phyloP scores from a whole-genome alignment of 106 monocot genomes.

The Platanthera guangdongensis region DNA sequence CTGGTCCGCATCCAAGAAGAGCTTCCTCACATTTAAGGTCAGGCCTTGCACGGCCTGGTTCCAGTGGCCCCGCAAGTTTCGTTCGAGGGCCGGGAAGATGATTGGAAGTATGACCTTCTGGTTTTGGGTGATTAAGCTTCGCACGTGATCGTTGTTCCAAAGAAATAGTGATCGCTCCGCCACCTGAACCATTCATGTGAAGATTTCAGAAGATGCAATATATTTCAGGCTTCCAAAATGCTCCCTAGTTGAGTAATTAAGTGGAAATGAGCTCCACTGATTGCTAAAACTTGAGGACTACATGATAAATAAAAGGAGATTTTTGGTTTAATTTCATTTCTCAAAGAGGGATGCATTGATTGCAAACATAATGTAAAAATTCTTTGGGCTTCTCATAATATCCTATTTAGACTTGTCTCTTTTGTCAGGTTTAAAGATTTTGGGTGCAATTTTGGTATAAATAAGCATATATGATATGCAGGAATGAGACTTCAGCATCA shows the following conservation, averaged over 20 bases:
- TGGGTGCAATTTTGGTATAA: no score
- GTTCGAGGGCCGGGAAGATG: conserved; percentile 36
- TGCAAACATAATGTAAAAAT: no score
- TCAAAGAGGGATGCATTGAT: no score
- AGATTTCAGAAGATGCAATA: background rate
- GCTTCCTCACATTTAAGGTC: conserved; percentile 36
- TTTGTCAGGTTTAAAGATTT: no score
- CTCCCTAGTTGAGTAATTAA: background rate
- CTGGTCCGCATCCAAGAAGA: conserved; percentile 35
- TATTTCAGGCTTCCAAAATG: background rate
- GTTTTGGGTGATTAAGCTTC: conserved; percentile 43
- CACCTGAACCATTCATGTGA: conserved; percentile 11
- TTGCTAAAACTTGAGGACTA: no score
- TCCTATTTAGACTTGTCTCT: no score
- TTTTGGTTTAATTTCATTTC: no score
- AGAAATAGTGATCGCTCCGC: conserved; percentile 43
- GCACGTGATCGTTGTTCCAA: conserved; percentile 53
- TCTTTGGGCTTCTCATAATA: no score
- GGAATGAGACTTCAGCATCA: no score
- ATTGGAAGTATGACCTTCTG: conserved; percentile 36
- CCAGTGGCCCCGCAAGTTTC: conserved; percentile 41
- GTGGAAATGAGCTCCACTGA: background rate
- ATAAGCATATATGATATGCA: no score
- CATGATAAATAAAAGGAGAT: no score
- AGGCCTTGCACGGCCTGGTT: conserved; percentile 51